Percentiles rank a stretch among this genome's conserved stretches.
Conservation (phyloP, 495 filamentous ascomycete genomes). For the Penicillium pancosmium region DNA sequence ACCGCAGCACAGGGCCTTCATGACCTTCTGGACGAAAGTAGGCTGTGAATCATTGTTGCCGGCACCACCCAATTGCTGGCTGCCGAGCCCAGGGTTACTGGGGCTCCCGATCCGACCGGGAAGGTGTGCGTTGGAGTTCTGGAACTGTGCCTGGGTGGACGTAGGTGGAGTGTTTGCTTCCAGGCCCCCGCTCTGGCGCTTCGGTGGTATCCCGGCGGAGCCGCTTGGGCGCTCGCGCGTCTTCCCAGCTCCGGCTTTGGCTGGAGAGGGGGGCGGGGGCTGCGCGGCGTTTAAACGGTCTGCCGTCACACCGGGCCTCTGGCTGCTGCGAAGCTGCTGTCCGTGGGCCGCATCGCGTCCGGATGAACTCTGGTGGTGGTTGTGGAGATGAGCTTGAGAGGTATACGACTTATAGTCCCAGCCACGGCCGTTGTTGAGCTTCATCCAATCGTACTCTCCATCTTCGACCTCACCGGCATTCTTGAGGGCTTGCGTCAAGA, state of each 20-base stretch:
- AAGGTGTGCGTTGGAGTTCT: conserved; percentile 84
- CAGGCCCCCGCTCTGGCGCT: conserved; percentile 76
- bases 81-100: conserved; percentile 57
- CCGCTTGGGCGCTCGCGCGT: conserved; percentile 80
- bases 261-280: conserved; percentile 86
- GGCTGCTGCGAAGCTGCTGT: conserved; percentile 61
- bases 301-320: conserved; percentile 68
- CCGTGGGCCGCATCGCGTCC: conserved; percentile 71
- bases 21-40: conserved; percentile 64
- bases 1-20: conserved; percentile 84
- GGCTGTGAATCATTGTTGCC: conserved; percentile 52
- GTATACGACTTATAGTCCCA: conserved; percentile 93
- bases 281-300: conserved; percentile 97
- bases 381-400: conserved; percentile 73
- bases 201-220: conserved; percentile 66
- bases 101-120: conserved; percentile 63
- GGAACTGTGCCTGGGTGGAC: conserved; percentile 88
- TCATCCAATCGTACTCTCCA: conserved; percentile 99
- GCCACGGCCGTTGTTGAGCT: conserved; percentile 91
- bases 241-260: conserved; percentile 78
- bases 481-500: conserved; percentile 96
- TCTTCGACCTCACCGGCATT: conserved; percentile 93
- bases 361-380: conserved; percentile 75
- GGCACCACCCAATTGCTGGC: conserved; percentile 45
- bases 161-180: conserved; percentile 77